These are phyloP conservation scores for Zanthoxylum bungeanum DNA, from an alignment of 345 rosid genomes.

Conservation along the genomic window DNA sequence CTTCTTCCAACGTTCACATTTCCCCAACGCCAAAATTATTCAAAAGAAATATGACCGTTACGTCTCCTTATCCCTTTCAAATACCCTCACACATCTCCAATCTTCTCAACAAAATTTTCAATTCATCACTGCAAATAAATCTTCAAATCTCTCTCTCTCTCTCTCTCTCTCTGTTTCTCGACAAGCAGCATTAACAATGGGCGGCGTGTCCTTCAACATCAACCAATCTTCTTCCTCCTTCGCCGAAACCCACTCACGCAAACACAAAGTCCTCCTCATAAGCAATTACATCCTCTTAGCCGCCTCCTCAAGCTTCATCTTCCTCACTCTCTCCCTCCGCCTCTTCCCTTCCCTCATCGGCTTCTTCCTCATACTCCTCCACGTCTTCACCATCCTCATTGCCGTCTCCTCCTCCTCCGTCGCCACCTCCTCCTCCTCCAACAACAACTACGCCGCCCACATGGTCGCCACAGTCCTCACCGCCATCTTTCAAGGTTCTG, in stretches of 20 bases:
- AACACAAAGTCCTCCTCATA: slow-evolving; percentile 25
- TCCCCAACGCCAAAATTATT: background rate
- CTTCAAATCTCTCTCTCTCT: background rate
- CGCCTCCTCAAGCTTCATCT: slow-evolving; percentile 40
- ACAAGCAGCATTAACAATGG: background rate
- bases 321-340: slow-evolving; percentile 42
- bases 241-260: slow-evolving; percentile 14
- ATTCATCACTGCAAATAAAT: background rate
- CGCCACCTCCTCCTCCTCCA: slow-evolving; percentile 25
- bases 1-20: slow-evolving; percentile 1
- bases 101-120: background rate
- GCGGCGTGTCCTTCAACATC: slow-evolving; percentile 19
- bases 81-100: background rate
- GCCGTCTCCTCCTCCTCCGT: slow-evolving; percentile 35
- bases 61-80: background rate
- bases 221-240: slow-evolving; percentile 1
- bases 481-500: slow-evolving; percentile 40
- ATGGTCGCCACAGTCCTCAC: slow-evolving; percentile 45
- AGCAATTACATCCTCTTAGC: slow-evolving; percentile 37
- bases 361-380: slow-evolving; percentile 41
- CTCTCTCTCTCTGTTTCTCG: no score
- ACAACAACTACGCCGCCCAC: slow-evolving; percentile 36
- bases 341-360: slow-evolving; percentile 36
- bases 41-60: slow-evolving; percentile 5
- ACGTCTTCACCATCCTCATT: slow-evolving; percentile 27